Conservation (phyloP, 192 early-diverging fungal species). For the Ambispora gerdemannii region DNA sequence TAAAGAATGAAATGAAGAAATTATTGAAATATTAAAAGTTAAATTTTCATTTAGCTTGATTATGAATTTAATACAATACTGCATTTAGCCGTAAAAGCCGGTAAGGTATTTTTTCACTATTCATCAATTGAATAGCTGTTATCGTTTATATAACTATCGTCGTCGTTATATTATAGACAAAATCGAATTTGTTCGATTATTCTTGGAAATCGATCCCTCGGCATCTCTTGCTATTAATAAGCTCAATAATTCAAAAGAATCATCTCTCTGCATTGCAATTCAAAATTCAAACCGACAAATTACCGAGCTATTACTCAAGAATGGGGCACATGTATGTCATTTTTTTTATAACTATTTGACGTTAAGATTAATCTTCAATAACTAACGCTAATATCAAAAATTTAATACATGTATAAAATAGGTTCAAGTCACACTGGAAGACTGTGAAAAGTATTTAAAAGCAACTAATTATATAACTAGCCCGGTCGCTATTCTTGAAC, state of each 20-base stretch:
- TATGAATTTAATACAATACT: conserved; percentile 4
- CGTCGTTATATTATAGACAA: neutral
- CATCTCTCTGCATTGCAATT: neutral
- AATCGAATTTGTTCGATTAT: conserved; percentile 6
- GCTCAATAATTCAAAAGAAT: neutral
- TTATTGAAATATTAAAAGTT: no score
- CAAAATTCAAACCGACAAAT: neutral
- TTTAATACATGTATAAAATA: no score
- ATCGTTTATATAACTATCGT: neutral
- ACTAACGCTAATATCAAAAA: neutral
- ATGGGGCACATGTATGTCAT: conserved; percentile 11
- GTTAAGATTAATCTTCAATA: neutral
- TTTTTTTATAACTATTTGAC: neutral
- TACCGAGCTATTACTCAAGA: neutral
- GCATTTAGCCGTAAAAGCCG: neutral
- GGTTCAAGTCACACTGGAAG: conserved; percentile 2
- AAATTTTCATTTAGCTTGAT: conserved; percentile 18
- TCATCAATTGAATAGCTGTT: no score
- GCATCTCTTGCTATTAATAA: neutral
- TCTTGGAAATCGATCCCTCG: conserved; percentile 10
- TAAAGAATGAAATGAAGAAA: no score
- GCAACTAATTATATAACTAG: neutral
- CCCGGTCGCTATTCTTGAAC: no score
- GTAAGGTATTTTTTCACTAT: neutral
- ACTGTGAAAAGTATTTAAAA: neutral